Evolutionary conservation across 257 asterid species (phyloP), one percentile per base, ranked within the genome.

Genomic region (Leptodermis oblonga): DNA sequence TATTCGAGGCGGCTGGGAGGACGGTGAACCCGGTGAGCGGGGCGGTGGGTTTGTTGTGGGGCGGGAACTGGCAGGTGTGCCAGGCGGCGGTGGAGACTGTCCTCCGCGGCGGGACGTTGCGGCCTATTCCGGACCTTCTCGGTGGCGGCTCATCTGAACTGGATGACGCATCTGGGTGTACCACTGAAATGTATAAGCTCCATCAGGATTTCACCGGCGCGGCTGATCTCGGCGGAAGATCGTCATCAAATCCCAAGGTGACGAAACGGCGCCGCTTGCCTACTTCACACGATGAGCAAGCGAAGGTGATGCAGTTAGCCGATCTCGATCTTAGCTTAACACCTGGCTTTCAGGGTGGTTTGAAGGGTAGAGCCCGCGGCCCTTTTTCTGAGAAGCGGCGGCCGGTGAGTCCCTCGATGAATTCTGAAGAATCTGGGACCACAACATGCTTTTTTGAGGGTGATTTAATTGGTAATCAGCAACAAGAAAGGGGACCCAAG

Each of bases 21-120:
- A 84, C 92, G n/a, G 92, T 88, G 69, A 88, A 86, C 45, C 95
- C 92, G 8, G 92, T 88, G 18, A 84, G 83, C 70, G 95, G 95
- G 2, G 90, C 90, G 2, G 87, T 85, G 56, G 95, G 95, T 5
- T 73, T 88, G 64, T 75, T 88, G 15, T 71, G 86, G 81, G 75
- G 84, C 0, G 92, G 92, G 1, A 88, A 82, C 70, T 88, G 95
- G 95, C 86, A 82, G 73, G 77, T 84, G 37, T 88, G 95, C 64
- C 92, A 83, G 67, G 80, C 84, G 36, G 92, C 95, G 39, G 90
- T 88, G 74, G 95, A 86, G 72, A 84, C 95, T 5, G 85, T 86
- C 64, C 86, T 88, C 62, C 85, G 85, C 0, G 95, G 95, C 33
- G 92, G 95, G 55, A 45, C 83, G 65, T 65, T 88, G 58, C 62